Conservation (phyloP, 495 filamentous ascomycete species). For the Tuber calosporum region DNA sequence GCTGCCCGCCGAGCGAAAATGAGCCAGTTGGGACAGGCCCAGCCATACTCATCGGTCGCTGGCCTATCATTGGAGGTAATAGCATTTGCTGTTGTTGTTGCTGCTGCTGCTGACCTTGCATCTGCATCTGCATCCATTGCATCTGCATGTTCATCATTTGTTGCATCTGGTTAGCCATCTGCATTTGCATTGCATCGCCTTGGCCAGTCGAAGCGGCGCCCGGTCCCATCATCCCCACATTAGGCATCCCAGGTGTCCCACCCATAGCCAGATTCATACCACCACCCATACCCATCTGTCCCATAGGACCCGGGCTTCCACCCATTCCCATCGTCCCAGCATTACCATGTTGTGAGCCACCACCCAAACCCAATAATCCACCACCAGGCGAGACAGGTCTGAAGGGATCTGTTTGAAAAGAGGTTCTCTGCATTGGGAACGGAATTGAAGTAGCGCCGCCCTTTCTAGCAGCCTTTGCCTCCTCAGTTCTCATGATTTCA, state of each 20-base stretch:
- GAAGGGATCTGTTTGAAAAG: slow-evolving; percentile 38
- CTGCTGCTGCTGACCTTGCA: slow-evolving; percentile 36
- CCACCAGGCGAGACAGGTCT: slow-evolving; percentile 42
- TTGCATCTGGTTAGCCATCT: slow-evolving; percentile 81
- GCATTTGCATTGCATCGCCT: slow-evolving; percentile 68
- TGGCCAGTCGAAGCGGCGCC: slow-evolving; percentile 49
- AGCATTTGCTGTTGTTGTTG: slow-evolving; percentile 32
- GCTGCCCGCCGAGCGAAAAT: slow-evolving; percentile 25
- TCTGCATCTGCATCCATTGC: slow-evolving; percentile 37
- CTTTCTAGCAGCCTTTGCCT: slow-evolving; percentile 40
- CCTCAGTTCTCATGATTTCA: slow-evolving; percentile 63
- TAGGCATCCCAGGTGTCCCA: slow-evolving; percentile 42
- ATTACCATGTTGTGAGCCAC: slow-evolving; percentile 43
- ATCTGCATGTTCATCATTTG: slow-evolving; percentile 51
- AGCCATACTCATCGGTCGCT: slow-evolving; percentile 39
- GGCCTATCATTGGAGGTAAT: slow-evolving; percentile 33
- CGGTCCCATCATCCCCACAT: slow-evolving; percentile 39
- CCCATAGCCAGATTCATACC: slow-evolving; percentile 39
- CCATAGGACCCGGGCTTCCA: slow-evolving; percentile 21
- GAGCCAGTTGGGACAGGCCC: slow-evolving; percentile 16
- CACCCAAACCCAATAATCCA: slow-evolving; percentile 43
- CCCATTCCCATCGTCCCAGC: slow-evolving; percentile 47
- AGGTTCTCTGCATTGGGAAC: slow-evolving; percentile 26
- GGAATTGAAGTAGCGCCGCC: slow-evolving; percentile 24
- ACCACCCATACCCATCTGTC: slow-evolving; percentile 40